Percentiles rank a stretch among this genome's conserved stretches.
phyloP scores from a whole-genome alignment of 1,284 basidiomycete genomes.

The Clitocybe nebularis region DNA sequence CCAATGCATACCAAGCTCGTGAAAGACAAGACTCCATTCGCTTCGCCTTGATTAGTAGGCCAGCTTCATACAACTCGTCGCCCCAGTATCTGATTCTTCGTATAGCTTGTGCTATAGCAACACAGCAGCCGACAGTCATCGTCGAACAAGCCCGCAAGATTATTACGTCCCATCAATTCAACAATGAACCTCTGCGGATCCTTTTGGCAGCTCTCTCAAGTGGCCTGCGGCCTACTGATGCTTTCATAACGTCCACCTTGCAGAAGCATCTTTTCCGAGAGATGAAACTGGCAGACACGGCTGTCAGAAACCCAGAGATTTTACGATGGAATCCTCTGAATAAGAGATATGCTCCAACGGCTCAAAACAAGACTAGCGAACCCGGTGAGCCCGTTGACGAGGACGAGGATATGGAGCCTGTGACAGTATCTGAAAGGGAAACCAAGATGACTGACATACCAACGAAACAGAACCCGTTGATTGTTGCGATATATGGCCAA shows the following conservation, averaged over 20 bases:
- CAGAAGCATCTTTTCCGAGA: constrained; percentile 84
- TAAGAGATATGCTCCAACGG: constrained; percentile 45
- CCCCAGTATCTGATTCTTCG: constrained; percentile 1
- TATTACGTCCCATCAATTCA: constrained; percentile 68
- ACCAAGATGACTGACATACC: constrained; percentile 39
- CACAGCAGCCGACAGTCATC: constrained; percentile 51
- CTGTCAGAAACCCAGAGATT: constrained; percentile 55
- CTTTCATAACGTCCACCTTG: constrained; percentile 71
- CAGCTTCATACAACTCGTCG: background rate
- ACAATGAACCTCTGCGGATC: constrained; percentile 78
- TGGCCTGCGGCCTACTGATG: constrained; percentile 63
- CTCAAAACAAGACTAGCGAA: constrained; percentile 24
- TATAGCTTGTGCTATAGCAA: constrained; percentile 68
- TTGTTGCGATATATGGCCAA: constrained; percentile 83
- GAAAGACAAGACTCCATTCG: constrained; percentile 69
- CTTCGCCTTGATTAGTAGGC: constrained; percentile 68
- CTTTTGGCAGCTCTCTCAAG: constrained; percentile 68
- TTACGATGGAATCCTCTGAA: constrained; percentile 54
- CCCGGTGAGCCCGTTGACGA: constrained; percentile 29
- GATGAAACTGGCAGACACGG: constrained; percentile 60
- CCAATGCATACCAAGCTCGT: constrained; percentile 71
- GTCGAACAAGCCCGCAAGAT: constrained; percentile 75
- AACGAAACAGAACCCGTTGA: constrained; percentile 70
- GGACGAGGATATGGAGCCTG: constrained; percentile 17
- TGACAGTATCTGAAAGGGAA: constrained; percentile 13